Base-by-base conservation (phyloP, 495 filamentous ascomycete genomes). In the Xylaria bambusicola region DNA sequence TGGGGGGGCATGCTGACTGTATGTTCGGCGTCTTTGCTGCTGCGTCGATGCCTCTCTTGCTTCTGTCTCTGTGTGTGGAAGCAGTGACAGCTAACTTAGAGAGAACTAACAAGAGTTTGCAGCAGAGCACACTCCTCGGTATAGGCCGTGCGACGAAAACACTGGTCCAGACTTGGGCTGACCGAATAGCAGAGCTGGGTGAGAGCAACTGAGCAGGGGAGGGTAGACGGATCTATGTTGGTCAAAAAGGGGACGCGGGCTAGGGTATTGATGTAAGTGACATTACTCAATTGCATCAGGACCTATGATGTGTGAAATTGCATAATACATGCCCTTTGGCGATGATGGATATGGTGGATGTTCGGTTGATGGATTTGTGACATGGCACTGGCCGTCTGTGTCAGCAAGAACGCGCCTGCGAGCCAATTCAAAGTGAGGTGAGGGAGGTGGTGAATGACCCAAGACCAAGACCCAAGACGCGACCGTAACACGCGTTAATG, bases 1-100 rank as follows among this genome's bases (percentile, higher is more conserved):
- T 78, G 77, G 21, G 66, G 77, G 21, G 66, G 72, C 78, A 81
- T 81, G 33, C 23, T 66, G 60, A 33, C 42, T 20, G 45, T 44
- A 49, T 29, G 9, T n/a, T n/a, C n/a, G n/a, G n/a, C n/a, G n/a
- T 33, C 33, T 33, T 33, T 33, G 5, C 10, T 33, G 5, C 29
- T 33, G 29, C 10, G 38, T 49, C n/a, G n/a, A 18, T 44, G 17
- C 7, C 29, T 10, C 29, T 33, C 29, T 20, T 2, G 15, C 24
- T 15, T 29, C 4, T 33, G n/a, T n/a, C 35, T 10, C 20, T 36
- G 20, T 5, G 12, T 17, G 12, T 38, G 10, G 5, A 33, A 10
- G 29, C 29, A 33, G 29, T 18, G 15, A 20, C 4, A 44, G 17
- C 2, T 2, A 20, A 21, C 18, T 10, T 20, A 21, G 18, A 6